phyloP scores from a whole-genome alignment of 2,329 filamentous ascomycete genomes.

The Colletotrichum karsti region DNA sequence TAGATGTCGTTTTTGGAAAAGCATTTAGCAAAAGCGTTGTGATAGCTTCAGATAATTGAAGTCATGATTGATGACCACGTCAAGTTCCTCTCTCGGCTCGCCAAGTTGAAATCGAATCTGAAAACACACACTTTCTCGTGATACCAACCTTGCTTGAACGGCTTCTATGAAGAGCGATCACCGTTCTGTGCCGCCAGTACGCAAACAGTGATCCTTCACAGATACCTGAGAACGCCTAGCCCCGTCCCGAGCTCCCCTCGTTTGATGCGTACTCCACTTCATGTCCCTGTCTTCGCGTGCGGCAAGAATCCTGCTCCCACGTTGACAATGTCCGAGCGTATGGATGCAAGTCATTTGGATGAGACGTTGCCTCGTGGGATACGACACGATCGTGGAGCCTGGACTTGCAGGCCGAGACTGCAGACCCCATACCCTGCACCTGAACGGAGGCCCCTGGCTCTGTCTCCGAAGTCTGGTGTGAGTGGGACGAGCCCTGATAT shows the following conservation, averaged over 20 bases:
- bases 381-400: background rate
- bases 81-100: accelerated
- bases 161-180: too few species aligned
- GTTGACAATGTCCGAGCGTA: background rate
- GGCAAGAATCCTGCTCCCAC: background rate
- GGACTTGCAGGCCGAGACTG: background rate
- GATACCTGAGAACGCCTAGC: too few species aligned
- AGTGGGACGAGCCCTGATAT: too few species aligned
- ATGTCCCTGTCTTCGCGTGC: background rate
- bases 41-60: background rate
- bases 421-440: background rate
- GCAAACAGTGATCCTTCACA: too few species aligned
- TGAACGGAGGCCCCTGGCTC: background rate
- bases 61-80: background rate
- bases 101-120: too few species aligned
- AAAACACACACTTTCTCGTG: too few species aligned
- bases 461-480: too few species aligned
- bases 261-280: too few species aligned
- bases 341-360: background rate
- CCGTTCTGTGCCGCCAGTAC: too few species aligned
- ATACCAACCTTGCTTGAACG: too few species aligned
- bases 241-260: too few species aligned
- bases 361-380: background rate
- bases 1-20: background rate
- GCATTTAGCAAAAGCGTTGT: background rate